phyloP scores from a whole-genome alignment of 495 filamentous ascomycete genomes.

The Pseudomonodictys pantanalensis region DNA sequence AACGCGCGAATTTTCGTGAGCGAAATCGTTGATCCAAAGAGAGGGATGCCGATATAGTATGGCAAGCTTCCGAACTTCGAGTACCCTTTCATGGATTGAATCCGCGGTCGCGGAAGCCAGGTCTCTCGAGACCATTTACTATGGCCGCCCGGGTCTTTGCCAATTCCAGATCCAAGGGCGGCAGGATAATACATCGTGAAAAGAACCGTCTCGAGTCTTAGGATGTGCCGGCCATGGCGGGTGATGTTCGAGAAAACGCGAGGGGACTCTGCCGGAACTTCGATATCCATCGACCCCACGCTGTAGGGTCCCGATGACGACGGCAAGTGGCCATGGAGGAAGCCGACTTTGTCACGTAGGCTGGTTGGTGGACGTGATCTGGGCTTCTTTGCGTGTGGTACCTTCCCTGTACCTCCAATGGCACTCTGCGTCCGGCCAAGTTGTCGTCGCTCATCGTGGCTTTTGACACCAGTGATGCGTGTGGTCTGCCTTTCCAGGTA shows the following conservation, averaged over 20 bases:
- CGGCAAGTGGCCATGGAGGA: slow-evolving; percentile 37
- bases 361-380: slow-evolving; percentile 36
- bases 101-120: slow-evolving; percentile 54
- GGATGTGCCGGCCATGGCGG: slow-evolving; percentile 36
- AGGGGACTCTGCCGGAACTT: slow-evolving; percentile 40
- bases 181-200: slow-evolving; percentile 45
- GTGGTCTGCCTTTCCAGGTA: background rate
- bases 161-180: slow-evolving; percentile 25
- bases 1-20: slow-evolving; percentile 59
- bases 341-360: slow-evolving; percentile 36
- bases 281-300: slow-evolving; percentile 45
- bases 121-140: slow-evolving; percentile 47
- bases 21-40: slow-evolving; percentile 51
- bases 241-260: slow-evolving; percentile 42
- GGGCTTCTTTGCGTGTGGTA: slow-evolving; percentile 35
- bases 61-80: slow-evolving; percentile 52
- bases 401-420: slow-evolving; percentile 7
- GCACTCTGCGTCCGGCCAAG: slow-evolving; percentile 6
- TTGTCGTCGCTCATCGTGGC: background rate
- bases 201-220: slow-evolving; percentile 43
- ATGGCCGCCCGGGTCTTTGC: slow-evolving; percentile 30
- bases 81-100: slow-evolving; percentile 52
- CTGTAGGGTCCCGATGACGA: slow-evolving; percentile 42
- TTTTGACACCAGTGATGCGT: slow-evolving; percentile 9
- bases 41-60: slow-evolving; percentile 43